phyloP scores from a whole-genome alignment of 2,329 filamentous ascomycete species.

The Arthrinium puccinioides region DNA sequence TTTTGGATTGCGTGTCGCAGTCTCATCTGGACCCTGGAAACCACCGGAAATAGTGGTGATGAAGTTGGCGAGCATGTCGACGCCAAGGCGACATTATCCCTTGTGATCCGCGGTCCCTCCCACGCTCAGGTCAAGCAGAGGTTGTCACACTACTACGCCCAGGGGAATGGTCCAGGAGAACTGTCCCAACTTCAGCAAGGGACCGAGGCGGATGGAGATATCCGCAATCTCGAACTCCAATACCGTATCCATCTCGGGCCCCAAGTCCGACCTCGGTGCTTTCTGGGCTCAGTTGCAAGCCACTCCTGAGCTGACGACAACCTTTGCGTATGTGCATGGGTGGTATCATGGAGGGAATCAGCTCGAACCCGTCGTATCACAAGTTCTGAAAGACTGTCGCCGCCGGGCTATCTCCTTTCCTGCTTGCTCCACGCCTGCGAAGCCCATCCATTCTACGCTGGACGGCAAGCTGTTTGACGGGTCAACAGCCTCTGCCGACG shows the following conservation, averaged over 20 bases:
- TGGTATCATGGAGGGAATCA: slow-evolving; percentile 6
- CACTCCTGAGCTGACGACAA: not conserved
- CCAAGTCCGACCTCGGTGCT: not conserved
- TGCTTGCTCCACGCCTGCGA: not conserved
- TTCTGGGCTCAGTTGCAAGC: slow-evolving; percentile 2
- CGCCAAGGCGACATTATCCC: slow-evolving; percentile 1
- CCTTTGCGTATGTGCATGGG: slow-evolving; percentile 4
- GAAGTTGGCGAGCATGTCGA: not conserved
- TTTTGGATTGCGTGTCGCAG: slow-evolving; percentile 5
- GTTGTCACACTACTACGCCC: not conserved
- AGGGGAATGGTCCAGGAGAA: not conserved
- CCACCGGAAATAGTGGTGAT: not conserved
- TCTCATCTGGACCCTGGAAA: not conserved
- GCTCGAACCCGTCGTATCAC: slow-evolving; percentile 2
- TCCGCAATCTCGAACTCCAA: slow-evolving; percentile 1
- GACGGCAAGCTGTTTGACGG: slow-evolving; percentile 2
- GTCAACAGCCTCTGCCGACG: not conserved
- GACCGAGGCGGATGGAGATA: slow-evolving; percentile 1
- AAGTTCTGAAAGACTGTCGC: slow-evolving; percentile 1
- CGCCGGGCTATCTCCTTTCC: slow-evolving; percentile 1
- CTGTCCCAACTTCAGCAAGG: not conserved
- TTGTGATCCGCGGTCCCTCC: slow-evolving; percentile 2
- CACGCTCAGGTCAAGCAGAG: not conserved
- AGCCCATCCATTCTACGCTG: slow-evolving; percentile 4
- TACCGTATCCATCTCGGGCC: slow-evolving; percentile 4